Percentiles rank a stretch among this genome's conserved stretches.
phyloP scores from a whole-genome alignment of 2,329 filamentous ascomycete species.

The Trichoderma oligosporum region DNA sequence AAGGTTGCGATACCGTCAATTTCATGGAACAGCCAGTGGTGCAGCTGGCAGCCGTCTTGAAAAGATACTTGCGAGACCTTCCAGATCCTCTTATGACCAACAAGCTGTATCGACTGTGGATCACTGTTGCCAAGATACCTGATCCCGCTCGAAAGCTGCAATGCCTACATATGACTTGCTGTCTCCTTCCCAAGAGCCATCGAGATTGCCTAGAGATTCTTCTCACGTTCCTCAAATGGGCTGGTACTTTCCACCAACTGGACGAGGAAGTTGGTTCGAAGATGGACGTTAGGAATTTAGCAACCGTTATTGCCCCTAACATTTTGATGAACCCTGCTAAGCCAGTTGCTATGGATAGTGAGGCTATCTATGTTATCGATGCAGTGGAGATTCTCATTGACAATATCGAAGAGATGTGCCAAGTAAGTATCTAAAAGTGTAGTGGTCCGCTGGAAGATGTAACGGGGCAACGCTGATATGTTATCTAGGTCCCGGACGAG shows the following conservation, averaged over 20 bases:
- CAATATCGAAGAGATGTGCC: slow-evolving; percentile 93
- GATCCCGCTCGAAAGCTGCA: slow-evolving; percentile 79
- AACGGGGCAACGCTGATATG: slow-evolving; percentile 21
- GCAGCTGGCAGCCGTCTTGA: slow-evolving; percentile 87
- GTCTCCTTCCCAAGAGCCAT: slow-evolving; percentile 85
- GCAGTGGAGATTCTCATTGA: slow-evolving; percentile 88
- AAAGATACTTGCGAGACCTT: slow-evolving; percentile 91
- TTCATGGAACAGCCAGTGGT: slow-evolving; percentile 86
- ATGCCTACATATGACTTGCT: slow-evolving; percentile 85
- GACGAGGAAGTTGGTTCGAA: slow-evolving; percentile 97
- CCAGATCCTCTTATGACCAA: slow-evolving; percentile 93
- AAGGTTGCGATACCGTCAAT: slow-evolving; percentile 80
- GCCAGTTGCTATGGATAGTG: slow-evolving; percentile 67
- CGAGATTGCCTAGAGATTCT: slow-evolving; percentile 92
- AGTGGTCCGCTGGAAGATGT: slow-evolving; percentile 20
- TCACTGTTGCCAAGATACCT: slow-evolving; percentile 81
- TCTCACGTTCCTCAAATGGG: slow-evolving; percentile 96
- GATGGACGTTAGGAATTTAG: slow-evolving; percentile 97
- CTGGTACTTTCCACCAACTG: slow-evolving; percentile 92
- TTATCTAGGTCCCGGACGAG: slow-evolving; percentile 79
- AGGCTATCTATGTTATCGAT: slow-evolving; percentile 90
- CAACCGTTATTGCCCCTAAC: slow-evolving; percentile 95
- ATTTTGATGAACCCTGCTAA: slow-evolving; percentile 73
- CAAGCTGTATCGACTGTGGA: slow-evolving; percentile 88
- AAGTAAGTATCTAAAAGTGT: slow-evolving; percentile 58